Conservation (phyloP, 495 filamentous ascomycete species). For the Hypoxylon cercidicola region DNA sequence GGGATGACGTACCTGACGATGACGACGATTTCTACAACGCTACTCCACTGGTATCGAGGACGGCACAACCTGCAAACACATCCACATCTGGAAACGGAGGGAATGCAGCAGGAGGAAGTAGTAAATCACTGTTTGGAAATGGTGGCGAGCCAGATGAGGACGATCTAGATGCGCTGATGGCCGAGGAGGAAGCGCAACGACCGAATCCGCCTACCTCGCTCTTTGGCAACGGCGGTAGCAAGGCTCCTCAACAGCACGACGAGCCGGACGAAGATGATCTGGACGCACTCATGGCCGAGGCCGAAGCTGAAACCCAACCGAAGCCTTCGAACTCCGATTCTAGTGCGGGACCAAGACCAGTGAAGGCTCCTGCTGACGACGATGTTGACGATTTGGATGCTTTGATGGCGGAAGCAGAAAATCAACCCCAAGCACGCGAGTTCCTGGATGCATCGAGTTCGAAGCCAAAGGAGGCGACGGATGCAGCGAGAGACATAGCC, state of each 20-base stretch:
- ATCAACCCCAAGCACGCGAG: slow-evolving; percentile 17
- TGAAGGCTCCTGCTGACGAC: slow-evolving; percentile 25
- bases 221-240: slow-evolving; percentile 42
- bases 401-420: slow-evolving; percentile 58
- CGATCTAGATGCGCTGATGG: slow-evolving; percentile 63
- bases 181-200: slow-evolving; percentile 53
- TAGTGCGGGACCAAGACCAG: slow-evolving; percentile 36
- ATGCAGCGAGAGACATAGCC: slow-evolving; percentile 37
- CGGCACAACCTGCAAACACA: slow-evolving; percentile 18
- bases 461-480: slow-evolving; percentile 22
- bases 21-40: slow-evolving; percentile 58
- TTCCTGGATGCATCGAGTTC: not conserved
- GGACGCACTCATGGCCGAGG: slow-evolving; percentile 63
- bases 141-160: slow-evolving; percentile 57
- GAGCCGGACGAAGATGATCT: slow-evolving; percentile 61
- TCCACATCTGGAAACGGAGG: slow-evolving; percentile 25
- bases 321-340: slow-evolving; percentile 10
- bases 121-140: slow-evolving; percentile 33
- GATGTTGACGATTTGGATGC: slow-evolving; percentile 60
- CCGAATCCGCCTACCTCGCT: slow-evolving; percentile 40
- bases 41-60: slow-evolving; percentile 44
- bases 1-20: slow-evolving; percentile 48
- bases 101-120: not conserved
- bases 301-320: slow-evolving; percentile 46
- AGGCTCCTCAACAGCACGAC: slow-evolving; percentile 13